Conservation (phyloP, 2,329 filamentous ascomycete genomes). For the Onygena corvina region DNA sequence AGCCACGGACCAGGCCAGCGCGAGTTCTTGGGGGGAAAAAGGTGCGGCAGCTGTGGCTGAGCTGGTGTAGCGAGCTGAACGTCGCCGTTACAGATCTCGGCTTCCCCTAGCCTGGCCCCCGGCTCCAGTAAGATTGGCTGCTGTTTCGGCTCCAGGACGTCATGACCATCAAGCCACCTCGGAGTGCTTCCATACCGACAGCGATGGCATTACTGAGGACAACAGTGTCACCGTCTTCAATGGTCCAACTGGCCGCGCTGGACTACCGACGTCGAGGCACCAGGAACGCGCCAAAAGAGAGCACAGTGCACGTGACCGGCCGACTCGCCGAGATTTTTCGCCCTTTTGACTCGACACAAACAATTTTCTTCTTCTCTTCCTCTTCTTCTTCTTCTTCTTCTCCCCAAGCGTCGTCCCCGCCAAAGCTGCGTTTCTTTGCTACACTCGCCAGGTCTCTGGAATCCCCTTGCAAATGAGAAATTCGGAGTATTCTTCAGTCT, state of each 20-base stretch:
- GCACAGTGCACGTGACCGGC: background rate
- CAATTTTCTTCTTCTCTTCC: constrained; percentile 11
- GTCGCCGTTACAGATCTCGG: background rate
- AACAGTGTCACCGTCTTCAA: too few species aligned
- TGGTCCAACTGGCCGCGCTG: too few species aligned
- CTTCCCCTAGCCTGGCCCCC: background rate
- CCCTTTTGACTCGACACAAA: constrained; percentile 12
- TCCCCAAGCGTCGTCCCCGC: constrained; percentile 64
- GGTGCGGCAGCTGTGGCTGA: background rate
- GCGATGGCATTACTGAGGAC: too few species aligned
- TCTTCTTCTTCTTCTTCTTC: constrained; percentile 23
- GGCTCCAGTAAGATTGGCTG: background rate
- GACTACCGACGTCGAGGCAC: too few species aligned
- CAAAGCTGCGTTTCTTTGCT: constrained; percentile 96
- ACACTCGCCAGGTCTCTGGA: constrained; percentile 50
- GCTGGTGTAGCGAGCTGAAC: constrained; percentile 1
- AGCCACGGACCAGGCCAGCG: background rate
- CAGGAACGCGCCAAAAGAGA: background rate
- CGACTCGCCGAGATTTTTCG: too few species aligned
- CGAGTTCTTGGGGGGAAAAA: background rate
- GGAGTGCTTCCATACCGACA: too few species aligned
- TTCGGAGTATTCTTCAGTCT: constrained; percentile 88
- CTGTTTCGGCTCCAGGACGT: too few species aligned
- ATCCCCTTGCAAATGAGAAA: constrained; percentile 73
- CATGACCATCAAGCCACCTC: too few species aligned